These are phyloP conservation scores for Microdochium paspali DNA, from an alignment of 2,329 filamentous ascomycete genomes.

Conservation along the genomic window DNA sequence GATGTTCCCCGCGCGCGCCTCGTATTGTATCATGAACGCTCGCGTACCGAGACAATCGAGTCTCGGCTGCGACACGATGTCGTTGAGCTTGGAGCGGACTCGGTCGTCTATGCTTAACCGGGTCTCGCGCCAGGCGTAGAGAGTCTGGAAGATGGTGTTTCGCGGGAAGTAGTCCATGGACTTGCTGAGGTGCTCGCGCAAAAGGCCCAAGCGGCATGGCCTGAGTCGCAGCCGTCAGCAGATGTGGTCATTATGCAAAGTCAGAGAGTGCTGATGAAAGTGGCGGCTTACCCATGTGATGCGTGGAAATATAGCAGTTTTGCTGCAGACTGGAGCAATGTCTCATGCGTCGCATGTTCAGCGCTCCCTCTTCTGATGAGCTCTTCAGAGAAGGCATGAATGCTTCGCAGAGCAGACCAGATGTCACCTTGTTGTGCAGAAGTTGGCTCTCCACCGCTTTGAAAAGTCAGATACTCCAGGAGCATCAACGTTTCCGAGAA, in stretches of 20 bases:
- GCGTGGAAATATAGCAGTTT: constrained; percentile 59
- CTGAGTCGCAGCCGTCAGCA: constrained; percentile 19
- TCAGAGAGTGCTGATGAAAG: neutral
- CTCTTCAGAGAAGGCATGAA: constrained; percentile 30
- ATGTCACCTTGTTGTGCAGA: constrained; percentile 46
- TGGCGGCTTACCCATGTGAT: constrained; percentile 36
- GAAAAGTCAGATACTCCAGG: constrained; percentile 53
- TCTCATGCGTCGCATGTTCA: constrained; percentile 40
- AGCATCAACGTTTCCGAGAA: constrained; percentile 56
- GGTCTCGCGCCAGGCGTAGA: constrained; percentile 67
- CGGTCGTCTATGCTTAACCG: constrained; percentile 68
- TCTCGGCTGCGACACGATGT: constrained; percentile 31
- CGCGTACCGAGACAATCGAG: constrained; percentile 34
- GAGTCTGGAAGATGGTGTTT: constrained; percentile 66
- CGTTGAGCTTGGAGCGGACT: constrained; percentile 55
- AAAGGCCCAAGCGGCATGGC: constrained; percentile 56
- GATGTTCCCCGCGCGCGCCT: constrained; percentile 34
- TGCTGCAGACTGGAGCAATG: constrained; percentile 59
- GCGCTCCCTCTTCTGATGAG: constrained; percentile 26
- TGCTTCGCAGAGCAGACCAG: constrained; percentile 32
- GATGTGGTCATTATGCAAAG: constrained; percentile 4
- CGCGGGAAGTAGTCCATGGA: constrained; percentile 59
- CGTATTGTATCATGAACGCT: constrained; percentile 41
- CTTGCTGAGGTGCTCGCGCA: constrained; percentile 51
- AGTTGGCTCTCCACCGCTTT: constrained; percentile 29